Percentiles rank a stretch among this genome's conserved stretches.
These are phyloP conservation scores for Leccinum olivaceopallidum DNA, from an alignment of 768 basidiomycete genomes.

Conservation along the genomic window DNA sequence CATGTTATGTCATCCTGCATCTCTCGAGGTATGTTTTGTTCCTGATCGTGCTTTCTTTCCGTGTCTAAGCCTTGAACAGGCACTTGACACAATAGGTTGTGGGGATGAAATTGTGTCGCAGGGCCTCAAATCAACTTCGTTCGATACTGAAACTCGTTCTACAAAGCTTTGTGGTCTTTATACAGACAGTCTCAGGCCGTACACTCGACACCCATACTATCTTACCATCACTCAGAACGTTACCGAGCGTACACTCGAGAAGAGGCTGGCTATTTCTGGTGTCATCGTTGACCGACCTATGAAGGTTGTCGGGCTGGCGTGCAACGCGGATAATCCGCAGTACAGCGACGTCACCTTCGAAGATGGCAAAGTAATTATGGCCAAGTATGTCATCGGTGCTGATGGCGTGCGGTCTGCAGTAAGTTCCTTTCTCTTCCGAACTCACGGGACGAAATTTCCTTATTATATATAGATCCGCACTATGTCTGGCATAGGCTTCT, in stretches of 20 bases:
- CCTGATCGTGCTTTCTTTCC: not conserved
- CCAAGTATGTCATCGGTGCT: conserved; percentile 51
- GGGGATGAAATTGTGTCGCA: conserved; percentile 38
- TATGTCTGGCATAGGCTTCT: conserved; percentile 41
- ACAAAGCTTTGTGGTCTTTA: conserved; percentile 29
- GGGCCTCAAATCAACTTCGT: conserved; percentile 34
- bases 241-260: conserved; percentile 43
- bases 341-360: conserved; percentile 47
- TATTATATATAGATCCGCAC: conserved; percentile 39
- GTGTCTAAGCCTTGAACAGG: conserved; percentile 39
- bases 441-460: not conserved
- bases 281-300: conserved; percentile 38
- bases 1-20: conserved; percentile 45
- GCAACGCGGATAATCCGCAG: conserved; percentile 26
- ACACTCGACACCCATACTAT: conserved; percentile 48
- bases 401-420: conserved; percentile 52
- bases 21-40: conserved; percentile 44
- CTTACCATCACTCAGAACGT: conserved; percentile 44
- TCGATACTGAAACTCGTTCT: conserved; percentile 34
- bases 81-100: conserved; percentile 45
- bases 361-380: conserved; percentile 41
- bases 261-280: conserved; percentile 33
- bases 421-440: conserved; percentile 10
- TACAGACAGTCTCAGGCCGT: conserved; percentile 35
- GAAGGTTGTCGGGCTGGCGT: conserved; percentile 39